Evolutionary conservation across 2,329 filamentous ascomycete genomes (phyloP), one percentile per base, ranked within the genome.

Genomic region (Curvularia sp.): DNA sequence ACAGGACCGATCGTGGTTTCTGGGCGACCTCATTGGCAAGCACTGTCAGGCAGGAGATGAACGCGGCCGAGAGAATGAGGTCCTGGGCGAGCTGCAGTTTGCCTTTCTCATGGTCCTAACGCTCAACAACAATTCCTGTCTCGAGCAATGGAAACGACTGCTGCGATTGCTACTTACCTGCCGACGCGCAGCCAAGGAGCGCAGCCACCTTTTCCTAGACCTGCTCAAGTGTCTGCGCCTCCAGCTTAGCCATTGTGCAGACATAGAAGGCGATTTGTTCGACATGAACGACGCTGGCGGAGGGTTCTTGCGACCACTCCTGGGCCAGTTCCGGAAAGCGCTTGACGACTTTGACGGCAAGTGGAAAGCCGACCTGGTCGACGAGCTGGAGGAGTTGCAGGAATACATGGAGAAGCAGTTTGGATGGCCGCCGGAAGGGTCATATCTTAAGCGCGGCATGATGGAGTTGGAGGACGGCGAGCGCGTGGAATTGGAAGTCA

Each of bases 131-230:
- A 88, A 85, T 69, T 88, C 86, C 2, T 88, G 86, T 66, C 75
- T 88, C 3, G 85, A 88, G 70, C 86, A 89, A 69, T 89, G 87
- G 87, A 88, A 86, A 68, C 77, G 87, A 38, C 64, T 89, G 10
- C 74, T 89, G 9, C 76, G 76, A 1, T 73, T 89, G 24, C 75
- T 88, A 7, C 76, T 89, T 49, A 88, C 86, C 0, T 88, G 84
- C 65, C 79, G 78, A 18, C 71, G 70, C 41, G 86, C 86, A 2
- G 79, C 88, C 15, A 67, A 69, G 52, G 78, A 82, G 22, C 76
- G 81, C 2, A 75, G 83, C 30, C 69, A 69, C 2, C 81, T 88
- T 53, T 87, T 87, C 70, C 73, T 81, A n/a, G 76, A 81, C 10
- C 75, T 84, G 5, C 65, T 88, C 22, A 75, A 74, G 26, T 72